Conservation (phyloP, 768 basidiomycete genomes). For the Mycena venus region DNA sequence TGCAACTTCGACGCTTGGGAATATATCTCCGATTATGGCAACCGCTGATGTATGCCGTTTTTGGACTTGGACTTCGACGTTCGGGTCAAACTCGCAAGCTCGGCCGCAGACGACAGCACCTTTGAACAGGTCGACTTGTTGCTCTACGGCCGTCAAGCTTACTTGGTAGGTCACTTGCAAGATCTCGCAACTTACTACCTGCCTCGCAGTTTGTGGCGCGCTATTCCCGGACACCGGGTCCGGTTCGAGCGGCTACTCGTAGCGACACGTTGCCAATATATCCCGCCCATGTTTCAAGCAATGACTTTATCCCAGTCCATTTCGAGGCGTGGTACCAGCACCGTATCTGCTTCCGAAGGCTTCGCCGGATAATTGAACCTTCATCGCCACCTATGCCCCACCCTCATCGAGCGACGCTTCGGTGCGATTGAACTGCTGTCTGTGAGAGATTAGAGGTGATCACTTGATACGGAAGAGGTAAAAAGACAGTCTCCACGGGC, state of each 20-base stretch:
- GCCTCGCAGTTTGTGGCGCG: slow-evolving; percentile 9
- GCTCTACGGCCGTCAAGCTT: slow-evolving; percentile 14
- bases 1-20: background rate
- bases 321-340: background rate
- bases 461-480: slow-evolving; percentile 8
- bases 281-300: background rate
- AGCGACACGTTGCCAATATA: slow-evolving; percentile 9
- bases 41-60: background rate
- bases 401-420: background rate
- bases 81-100: background rate
- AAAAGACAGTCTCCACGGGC: slow-evolving; percentile 35
- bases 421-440: slow-evolving; percentile 25
- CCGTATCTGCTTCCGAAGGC: slow-evolving; percentile 1
- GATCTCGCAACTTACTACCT: background rate
- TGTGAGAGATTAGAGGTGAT: background rate
- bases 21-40: background rate
- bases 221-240: slow-evolving; percentile 5
- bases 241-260: slow-evolving; percentile 18
- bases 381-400: slow-evolving; percentile 8
- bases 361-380: slow-evolving; percentile 4
- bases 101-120: background rate
- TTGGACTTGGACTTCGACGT: background rate
- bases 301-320: background rate
- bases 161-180: slow-evolving; percentile 1
- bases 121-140: background rate